phyloP scores from a whole-genome alignment of 2,329 filamentous ascomycete genomes.

The Diatrype stigma region DNA sequence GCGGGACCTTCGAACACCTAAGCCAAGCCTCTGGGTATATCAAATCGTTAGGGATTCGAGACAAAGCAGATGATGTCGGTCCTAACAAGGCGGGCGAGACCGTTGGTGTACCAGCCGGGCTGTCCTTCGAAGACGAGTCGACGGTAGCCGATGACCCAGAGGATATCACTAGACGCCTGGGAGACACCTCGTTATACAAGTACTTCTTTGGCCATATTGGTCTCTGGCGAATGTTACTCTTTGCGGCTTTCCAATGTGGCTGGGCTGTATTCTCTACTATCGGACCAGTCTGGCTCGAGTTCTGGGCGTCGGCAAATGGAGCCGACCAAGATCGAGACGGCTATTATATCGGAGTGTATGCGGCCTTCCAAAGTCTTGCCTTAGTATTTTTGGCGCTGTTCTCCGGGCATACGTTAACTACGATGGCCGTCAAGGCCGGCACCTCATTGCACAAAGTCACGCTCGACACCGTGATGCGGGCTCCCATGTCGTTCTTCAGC shows the following conservation, averaged over 20 bases:
- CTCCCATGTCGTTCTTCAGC: conserved; percentile 38
- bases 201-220: conserved; percentile 21
- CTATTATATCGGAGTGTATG: conserved; percentile 21
- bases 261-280: conserved; percentile 17
- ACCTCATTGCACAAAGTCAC: conserved; percentile 27
- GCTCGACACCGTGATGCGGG: conserved; percentile 30
- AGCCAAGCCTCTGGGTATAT: conserved; percentile 23
- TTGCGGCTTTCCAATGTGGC: conserved; percentile 3
- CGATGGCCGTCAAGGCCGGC: conserved; percentile 7
- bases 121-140: not conserved
- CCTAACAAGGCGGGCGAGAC: not conserved
- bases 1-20: conserved; percentile 37
- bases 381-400: conserved; percentile 13
- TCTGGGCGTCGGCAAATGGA: conserved; percentile 16
- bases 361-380: conserved; percentile 9
- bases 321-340: conserved; percentile 10
- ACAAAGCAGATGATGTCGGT: conserved; percentile 7
- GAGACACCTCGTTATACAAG: conserved; percentile 18
- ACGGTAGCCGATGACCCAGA: too few species aligned
- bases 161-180: conserved; percentile 8
- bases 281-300: conserved; percentile 19
- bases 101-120: too few species aligned
- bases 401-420: too few species aligned
- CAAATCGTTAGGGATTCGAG: conserved; percentile 14
- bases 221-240: not conserved